Percentiles rank a stretch among this genome's conserved stretches.
Evolutionary conservation across 2,329 filamentous ascomycete species (phyloP).

Genomic region (Fusarium sp.): DNA sequence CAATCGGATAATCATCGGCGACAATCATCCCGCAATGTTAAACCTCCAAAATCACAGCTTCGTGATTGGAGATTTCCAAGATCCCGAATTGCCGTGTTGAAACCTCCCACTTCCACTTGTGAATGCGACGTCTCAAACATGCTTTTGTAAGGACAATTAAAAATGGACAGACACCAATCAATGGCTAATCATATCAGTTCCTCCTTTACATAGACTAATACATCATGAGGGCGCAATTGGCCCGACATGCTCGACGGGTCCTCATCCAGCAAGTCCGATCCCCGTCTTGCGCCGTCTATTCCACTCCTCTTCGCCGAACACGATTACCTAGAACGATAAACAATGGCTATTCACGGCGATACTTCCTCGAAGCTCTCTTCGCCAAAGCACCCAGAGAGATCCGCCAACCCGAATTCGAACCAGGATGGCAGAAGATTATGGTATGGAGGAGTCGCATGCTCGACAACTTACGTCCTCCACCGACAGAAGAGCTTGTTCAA

Average conservation of each 20-base stretch:
- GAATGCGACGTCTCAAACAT: conserved; percentile 41
- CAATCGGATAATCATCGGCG: conserved; percentile 42
- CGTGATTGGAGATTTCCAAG: conserved; percentile 39
- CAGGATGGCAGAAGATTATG: conserved; percentile 77
- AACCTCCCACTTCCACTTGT: conserved; percentile 28
- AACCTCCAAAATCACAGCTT: conserved; percentile 43
- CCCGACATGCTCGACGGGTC: conserved; percentile 58
- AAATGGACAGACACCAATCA: too few species aligned
- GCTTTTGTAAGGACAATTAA: conserved; percentile 34
- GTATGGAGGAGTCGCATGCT: conserved; percentile 72
- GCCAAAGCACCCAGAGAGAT: conserved; percentile 67
- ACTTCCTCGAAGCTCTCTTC: conserved; percentile 71
- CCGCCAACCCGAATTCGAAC: conserved; percentile 72
- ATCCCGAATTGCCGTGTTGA: conserved; percentile 28
- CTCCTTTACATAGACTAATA: conserved; percentile 45
- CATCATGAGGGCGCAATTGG: conserved; percentile 59
- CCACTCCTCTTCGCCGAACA: conserved; percentile 46
- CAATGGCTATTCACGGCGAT: conserved; percentile 47
- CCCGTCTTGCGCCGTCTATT: conserved; percentile 51
- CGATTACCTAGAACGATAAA: conserved; percentile 40
- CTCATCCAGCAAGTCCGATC: conserved; percentile 50
- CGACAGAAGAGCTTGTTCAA: conserved; percentile 68
- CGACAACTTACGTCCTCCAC: conserved; percentile 73
- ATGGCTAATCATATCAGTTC: conserved; percentile 32
- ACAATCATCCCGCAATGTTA: conserved; percentile 13